Evolutionary conservation across 108 stramenopile species (phyloP).

Genomic region (Stephanodiscus triporus): DNA sequence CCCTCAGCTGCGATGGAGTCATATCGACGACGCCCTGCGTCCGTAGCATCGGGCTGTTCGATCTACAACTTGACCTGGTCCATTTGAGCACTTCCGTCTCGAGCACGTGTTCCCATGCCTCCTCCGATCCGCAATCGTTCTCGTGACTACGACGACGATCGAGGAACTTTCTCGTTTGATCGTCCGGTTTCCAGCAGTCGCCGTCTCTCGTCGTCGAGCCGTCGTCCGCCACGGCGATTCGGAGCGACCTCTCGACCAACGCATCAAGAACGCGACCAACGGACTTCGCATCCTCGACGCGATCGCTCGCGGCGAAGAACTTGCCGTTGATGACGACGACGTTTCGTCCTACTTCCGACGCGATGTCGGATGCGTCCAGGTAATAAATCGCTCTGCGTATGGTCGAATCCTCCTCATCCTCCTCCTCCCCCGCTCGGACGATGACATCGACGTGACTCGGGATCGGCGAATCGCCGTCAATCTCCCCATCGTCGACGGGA

Average conservation of each 20-base stretch:
- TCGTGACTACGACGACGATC: not conserved
- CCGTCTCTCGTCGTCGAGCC: not conserved
- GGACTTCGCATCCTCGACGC: not conserved
- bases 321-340: not conserved
- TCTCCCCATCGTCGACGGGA: not conserved
- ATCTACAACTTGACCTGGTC: constrained; percentile 17
- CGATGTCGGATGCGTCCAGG: not conserved
- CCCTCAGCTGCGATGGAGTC: constrained; percentile 30
- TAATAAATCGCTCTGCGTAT: not conserved
- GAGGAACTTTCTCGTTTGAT: constrained; percentile 24
- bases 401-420: not conserved
- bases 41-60: constrained; percentile 21
- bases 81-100: constrained; percentile 37
- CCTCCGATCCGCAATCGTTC: not conserved
- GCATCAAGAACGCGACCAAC: not conserved
- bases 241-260: not conserved
- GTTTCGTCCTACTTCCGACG: not conserved
- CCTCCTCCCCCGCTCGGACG: not conserved
- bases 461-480: not conserved
- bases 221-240: not conserved
- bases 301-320: not conserved
- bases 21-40: constrained; percentile 45
- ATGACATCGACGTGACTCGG: not conserved
- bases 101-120: constrained; percentile 17
- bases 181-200: constrained; percentile 39